These are phyloP conservation scores for Monilinia aucupariae DNA, from an alignment of 2,329 filamentous ascomycete species.

Conservation along the genomic window DNA sequence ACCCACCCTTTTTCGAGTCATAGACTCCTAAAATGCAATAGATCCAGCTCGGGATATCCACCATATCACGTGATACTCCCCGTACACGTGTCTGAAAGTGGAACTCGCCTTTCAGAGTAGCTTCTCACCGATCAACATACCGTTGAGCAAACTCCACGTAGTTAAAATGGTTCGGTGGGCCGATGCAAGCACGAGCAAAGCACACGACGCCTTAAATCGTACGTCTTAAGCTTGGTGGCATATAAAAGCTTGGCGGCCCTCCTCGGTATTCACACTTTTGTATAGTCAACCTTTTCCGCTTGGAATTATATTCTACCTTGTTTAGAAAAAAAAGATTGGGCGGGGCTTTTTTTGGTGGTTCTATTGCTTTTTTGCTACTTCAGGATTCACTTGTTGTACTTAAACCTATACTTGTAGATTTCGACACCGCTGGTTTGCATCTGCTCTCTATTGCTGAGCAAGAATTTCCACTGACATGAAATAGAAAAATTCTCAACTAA, in stretches of 20 bases:
- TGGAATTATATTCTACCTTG: neutral
- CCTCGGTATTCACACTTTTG: neutral
- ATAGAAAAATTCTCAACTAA: neutral
- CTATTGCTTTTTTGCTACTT: neutral
- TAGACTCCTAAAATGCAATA: neutral
- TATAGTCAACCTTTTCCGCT: neutral
- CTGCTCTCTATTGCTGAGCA: neutral
- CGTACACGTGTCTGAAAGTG: neutral
- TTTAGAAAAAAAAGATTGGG: neutral
- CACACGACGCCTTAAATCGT: neutral
- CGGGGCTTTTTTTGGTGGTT: neutral
- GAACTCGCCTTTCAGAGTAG: neutral
- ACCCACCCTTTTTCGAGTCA: neutral
- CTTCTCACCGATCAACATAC: neutral
- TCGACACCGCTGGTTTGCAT: constrained; percentile 2
- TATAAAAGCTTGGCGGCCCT: constrained; percentile 8
- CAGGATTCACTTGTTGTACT: neutral
- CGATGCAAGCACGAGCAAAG: neutral
- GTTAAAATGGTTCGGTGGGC: neutral
- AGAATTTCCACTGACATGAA: neutral
- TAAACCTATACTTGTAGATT: neutral
- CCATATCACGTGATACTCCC: neutral
- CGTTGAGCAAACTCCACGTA: neutral
- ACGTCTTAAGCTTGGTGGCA: neutral
- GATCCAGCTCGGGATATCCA: neutral